phyloP scores from a whole-genome alignment of 73 alveolate genomes.

The Blepharisma stoltei region DNA sequence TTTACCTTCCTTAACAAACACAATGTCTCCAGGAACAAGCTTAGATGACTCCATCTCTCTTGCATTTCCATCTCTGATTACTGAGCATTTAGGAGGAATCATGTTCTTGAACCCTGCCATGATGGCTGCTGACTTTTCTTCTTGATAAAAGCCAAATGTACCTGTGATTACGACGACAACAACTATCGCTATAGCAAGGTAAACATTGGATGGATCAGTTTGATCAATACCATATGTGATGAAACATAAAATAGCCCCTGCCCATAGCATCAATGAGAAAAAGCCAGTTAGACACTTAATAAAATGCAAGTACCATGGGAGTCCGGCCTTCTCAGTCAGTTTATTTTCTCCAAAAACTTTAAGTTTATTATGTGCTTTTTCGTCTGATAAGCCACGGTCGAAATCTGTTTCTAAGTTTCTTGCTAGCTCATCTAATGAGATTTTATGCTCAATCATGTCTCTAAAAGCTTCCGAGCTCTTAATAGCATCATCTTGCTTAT shows the following conservation, averaged over 20 bases:
- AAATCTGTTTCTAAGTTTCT: constrained; percentile 34
- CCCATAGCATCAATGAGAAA: constrained; percentile 82
- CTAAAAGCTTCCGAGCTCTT: constrained; percentile 38
- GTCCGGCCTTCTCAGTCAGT: constrained; percentile 73
- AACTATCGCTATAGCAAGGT: constrained; percentile 80
- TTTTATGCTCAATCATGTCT: constrained; percentile 47
- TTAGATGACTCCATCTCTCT: constrained; percentile 56
- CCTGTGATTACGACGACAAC: constrained; percentile 77
- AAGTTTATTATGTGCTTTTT: constrained; percentile 45
- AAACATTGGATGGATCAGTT: constrained; percentile 69
- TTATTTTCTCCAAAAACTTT: constrained; percentile 69
- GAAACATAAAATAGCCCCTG: constrained; percentile 76
- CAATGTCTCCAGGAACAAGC: constrained; percentile 92
- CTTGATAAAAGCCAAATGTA: constrained; percentile 63
- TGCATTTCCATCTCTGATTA: constrained; percentile 71
- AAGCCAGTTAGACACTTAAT: constrained; percentile 65
- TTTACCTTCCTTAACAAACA: constrained; percentile 79
- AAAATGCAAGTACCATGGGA: constrained; percentile 74
- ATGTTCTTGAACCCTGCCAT: constrained; percentile 80
- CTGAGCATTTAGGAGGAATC: constrained; percentile 18
- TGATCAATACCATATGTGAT: constrained; percentile 72
- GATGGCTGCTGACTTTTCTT: constrained; percentile 80
- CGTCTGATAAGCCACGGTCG: constrained; percentile 37
- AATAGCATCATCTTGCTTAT: background rate
- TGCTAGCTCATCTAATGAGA: constrained; percentile 37